A percentile compares a stretch with the other conserved stretches of the same genome.
These are phyloP conservation scores for Leccinum fallax DNA, from an alignment of 1,284 basidiomycete genomes.

Conservation along the genomic window DNA sequence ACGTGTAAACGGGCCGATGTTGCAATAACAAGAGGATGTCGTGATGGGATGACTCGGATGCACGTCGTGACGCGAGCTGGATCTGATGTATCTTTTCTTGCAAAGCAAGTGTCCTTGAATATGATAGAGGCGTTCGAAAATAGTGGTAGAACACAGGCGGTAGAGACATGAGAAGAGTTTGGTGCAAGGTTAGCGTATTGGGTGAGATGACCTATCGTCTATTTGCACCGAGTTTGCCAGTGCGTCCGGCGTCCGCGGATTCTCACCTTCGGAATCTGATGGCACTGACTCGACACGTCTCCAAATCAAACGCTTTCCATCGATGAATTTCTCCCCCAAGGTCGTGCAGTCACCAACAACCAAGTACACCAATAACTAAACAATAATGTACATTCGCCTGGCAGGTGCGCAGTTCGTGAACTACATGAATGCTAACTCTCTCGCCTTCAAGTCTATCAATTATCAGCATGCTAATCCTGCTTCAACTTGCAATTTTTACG, in stretches of 20 bases:
- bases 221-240: background rate
- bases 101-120: constrained; percentile 66
- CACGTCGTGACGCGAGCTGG: constrained; percentile 56
- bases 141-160: constrained; percentile 78
- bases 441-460: background rate
- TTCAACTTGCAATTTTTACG: constrained; percentile 6
- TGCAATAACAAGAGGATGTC: constrained; percentile 76
- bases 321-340: background rate
- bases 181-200: background rate
- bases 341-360: background rate
- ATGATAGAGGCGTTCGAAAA: constrained; percentile 74
- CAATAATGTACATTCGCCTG: background rate
- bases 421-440: background rate
- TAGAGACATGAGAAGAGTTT: constrained; percentile 40
- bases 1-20: constrained; percentile 94
- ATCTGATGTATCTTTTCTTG: constrained; percentile 70
- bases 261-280: background rate
- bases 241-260: background rate
- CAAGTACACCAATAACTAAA: background rate
- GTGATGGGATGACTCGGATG: constrained; percentile 45
- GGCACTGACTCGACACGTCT: too few species aligned
- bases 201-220: background rate
- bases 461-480: background rate
- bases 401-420: background rate
- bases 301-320: background rate